These are phyloP conservation scores for Aspergillus campestris DNA, from an alignment of 495 filamentous ascomycete genomes.

Conservation along the genomic window DNA sequence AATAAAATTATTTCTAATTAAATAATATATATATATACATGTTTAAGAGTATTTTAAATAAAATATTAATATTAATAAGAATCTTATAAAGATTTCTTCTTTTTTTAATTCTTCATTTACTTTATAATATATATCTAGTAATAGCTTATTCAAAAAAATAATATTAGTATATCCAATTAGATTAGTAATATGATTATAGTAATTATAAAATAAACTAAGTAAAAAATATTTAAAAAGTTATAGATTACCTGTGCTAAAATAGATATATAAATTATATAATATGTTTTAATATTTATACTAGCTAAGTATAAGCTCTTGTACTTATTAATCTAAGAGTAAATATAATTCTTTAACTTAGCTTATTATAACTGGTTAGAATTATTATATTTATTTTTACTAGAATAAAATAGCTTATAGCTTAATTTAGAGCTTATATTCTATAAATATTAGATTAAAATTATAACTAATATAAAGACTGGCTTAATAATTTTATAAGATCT, in stretches of 20 bases:
- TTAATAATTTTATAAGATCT: neutral
- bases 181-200: constrained; percentile 12
- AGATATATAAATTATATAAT: constrained; percentile 2
- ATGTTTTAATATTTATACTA: constrained; percentile 11
- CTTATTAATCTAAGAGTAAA: too few relatives aligned
- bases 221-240: constrained; percentile 1
- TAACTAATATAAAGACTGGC: constrained; percentile 2
- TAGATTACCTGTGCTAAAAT: neutral
- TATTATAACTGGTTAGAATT: neutral
- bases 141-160: neutral
- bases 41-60: too few relatives aligned
- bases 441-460: neutral
- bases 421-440: constrained; percentile 11
- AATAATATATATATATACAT: too few relatives aligned
- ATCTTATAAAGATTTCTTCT: constrained; percentile 12
- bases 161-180: constrained; percentile 6
- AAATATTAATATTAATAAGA: too few relatives aligned
- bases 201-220: neutral
- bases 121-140: constrained; percentile 14
- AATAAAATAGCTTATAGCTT: constrained; percentile 6
- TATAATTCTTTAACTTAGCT: neutral
- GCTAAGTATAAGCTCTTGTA: too few relatives aligned
- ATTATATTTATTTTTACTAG: neutral
- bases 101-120: constrained; percentile 15
- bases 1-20: too few relatives aligned